A percentile compares a stretch with the other conserved stretches of the same genome.
phyloP scores from a whole-genome alignment of 148 eudicot genomes.

The Pouteria glomerata region DNA sequence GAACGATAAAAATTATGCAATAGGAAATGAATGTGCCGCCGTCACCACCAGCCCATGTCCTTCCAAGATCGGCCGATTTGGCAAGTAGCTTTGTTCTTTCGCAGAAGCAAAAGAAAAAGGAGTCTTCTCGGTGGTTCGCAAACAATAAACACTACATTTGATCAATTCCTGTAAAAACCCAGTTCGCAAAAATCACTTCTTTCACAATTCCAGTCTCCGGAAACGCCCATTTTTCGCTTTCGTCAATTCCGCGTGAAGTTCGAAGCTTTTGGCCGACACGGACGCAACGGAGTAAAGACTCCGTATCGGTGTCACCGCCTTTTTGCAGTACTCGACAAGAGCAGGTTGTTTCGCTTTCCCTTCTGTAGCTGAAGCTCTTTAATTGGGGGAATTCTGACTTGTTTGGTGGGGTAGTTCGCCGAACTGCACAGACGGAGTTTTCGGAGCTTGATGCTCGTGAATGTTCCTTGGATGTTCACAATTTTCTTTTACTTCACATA shows the following conservation, averaged over 20 bases:
- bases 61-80: too few relatives aligned
- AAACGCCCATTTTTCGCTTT: neutral
- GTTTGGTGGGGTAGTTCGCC: constrained; percentile 18
- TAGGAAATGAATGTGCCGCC: too few relatives aligned
- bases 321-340: constrained; percentile 6
- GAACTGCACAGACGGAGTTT: constrained; percentile 11
- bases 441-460: constrained; percentile 2
- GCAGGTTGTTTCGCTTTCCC: neutral
- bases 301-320: neutral
- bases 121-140: too few relatives aligned
- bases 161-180: neutral
- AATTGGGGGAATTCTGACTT: neutral
- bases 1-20: too few relatives aligned
- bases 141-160: too few relatives aligned
- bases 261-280: neutral
- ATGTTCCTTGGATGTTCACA: neutral
- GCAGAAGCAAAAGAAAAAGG: too few relatives aligned
- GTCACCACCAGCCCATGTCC: too few relatives aligned
- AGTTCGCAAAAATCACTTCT: constrained; percentile 2
- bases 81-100: too few relatives aligned
- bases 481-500: neutral
- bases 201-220: neutral
- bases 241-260: neutral
- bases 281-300: neutral
- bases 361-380: neutral